These are phyloP conservation scores for Hemileia vastatrix DNA, from an alignment of 1,284 basidiomycete genomes.

Conservation along the genomic window DNA sequence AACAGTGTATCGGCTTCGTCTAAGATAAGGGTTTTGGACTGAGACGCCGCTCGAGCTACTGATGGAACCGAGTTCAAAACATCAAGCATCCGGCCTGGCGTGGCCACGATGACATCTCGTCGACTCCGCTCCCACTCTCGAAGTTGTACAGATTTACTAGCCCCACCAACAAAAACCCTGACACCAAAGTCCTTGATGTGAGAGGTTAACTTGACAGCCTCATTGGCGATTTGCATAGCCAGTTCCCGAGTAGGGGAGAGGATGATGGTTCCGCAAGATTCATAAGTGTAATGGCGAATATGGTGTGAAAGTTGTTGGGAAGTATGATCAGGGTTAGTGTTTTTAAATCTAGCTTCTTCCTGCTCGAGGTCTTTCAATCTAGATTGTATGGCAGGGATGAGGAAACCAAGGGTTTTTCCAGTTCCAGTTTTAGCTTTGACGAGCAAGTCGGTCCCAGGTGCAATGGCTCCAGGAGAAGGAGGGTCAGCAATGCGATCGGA, in stretches of 20 bases:
- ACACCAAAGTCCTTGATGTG: slow-evolving; percentile 63
- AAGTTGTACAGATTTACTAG: slow-evolving; percentile 58
- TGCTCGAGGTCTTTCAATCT: slow-evolving; percentile 32
- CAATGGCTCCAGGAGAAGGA: slow-evolving; percentile 1
- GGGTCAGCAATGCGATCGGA: slow-evolving; percentile 30
- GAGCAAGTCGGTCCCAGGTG: slow-evolving; percentile 38
- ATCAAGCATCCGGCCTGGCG: slow-evolving; percentile 81
- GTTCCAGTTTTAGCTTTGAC: slow-evolving; percentile 45
- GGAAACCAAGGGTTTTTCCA: slow-evolving; percentile 44
- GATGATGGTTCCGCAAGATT: slow-evolving; percentile 63
- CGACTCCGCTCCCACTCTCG: slow-evolving; percentile 57
- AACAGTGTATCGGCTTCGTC: slow-evolving; percentile 94
- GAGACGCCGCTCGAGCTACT: slow-evolving; percentile 52
- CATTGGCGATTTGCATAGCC: slow-evolving; percentile 83
- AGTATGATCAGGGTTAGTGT: slow-evolving; percentile 37
- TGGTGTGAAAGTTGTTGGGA: slow-evolving; percentile 23
- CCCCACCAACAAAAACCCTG: slow-evolving; percentile 71
- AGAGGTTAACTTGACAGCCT: slow-evolving; percentile 61
- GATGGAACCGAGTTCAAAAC: slow-evolving; percentile 58
- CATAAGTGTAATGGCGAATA: slow-evolving; percentile 33
- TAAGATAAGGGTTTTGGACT: slow-evolving; percentile 59
- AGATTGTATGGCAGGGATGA: slow-evolving; percentile 42
- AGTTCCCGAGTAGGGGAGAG: slow-evolving; percentile 90
- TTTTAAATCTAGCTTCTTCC: slow-evolving; percentile 33
- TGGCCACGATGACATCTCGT: slow-evolving; percentile 82